These are phyloP conservation scores for Linnemannia zychae DNA, from an alignment of 192 early-diverging fungal species.

Conservation along the genomic window DNA sequence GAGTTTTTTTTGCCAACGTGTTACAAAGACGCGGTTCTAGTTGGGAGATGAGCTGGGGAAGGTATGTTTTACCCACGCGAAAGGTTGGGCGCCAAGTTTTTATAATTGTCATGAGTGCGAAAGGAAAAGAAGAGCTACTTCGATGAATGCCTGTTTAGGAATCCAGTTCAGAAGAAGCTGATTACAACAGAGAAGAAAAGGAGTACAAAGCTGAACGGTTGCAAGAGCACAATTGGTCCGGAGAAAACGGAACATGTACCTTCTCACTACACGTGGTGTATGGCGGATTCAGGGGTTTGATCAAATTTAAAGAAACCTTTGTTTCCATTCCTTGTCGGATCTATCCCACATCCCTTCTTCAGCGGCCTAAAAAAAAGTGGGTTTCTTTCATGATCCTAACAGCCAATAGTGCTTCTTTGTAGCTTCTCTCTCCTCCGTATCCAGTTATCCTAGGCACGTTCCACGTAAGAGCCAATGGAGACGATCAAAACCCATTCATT, in stretches of 20 bases:
- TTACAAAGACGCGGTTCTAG: not conserved
- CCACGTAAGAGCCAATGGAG: not conserved
- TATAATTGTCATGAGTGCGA: not conserved
- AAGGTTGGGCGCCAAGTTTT: not conserved
- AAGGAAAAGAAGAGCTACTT: not conserved
- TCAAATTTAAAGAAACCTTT: no score
- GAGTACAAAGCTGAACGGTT: not conserved
- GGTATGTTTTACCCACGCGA: not conserved
- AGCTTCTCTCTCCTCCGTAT: not conserved
- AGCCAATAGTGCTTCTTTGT: no score
- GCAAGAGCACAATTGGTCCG: not conserved
- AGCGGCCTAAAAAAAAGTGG: not conserved
- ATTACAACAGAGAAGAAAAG: no score
- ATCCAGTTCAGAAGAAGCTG: not conserved
- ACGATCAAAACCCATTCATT: not conserved
- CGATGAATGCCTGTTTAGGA: not conserved
- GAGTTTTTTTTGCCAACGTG: not conserved
- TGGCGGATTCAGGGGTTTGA: not conserved
- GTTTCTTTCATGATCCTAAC: no score
- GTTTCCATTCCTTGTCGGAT: not conserved
- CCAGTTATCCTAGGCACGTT: not conserved
- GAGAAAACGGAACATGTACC: not conserved
- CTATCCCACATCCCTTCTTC: not conserved
- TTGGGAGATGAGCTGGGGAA: not conserved
- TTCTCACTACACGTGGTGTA: not conserved